Conservation (phyloP, 768 basidiomycete species). For the Xerocomus potaroensis region DNA sequence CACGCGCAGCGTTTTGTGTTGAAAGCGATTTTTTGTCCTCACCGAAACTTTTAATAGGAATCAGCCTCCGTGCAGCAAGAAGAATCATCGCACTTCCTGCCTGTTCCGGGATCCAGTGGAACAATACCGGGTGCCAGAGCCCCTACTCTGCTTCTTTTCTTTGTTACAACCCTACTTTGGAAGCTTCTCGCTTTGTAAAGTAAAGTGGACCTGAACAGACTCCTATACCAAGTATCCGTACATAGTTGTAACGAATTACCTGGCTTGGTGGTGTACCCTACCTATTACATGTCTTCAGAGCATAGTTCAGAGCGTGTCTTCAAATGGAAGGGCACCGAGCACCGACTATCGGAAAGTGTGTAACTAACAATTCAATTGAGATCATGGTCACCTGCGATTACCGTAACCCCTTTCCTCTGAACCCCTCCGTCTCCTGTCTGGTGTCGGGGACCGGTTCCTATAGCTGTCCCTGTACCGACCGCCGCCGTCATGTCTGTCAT, state of each 20-base stretch:
- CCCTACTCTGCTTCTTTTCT: conserved; percentile 21
- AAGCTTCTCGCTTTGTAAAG: conserved; percentile 18
- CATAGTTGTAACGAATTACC: conserved; percentile 1
- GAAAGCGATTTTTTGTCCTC: neutral
- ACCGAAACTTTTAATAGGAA: conserved; percentile 38
- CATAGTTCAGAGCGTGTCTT: neutral
- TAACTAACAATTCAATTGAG: too few relatives aligned
- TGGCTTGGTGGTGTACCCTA: neutral
- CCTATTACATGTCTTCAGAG: neutral
- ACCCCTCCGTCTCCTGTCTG: conserved; percentile 18
- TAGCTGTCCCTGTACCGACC: conserved; percentile 16
- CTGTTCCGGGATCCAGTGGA: conserved; percentile 49
- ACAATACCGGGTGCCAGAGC: conserved; percentile 29
- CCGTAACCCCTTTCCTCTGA: conserved; percentile 23
- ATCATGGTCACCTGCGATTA: conserved; percentile 21
- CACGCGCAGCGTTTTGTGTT: neutral
- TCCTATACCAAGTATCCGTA: neutral
- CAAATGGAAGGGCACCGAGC: neutral
- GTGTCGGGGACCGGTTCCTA: conserved; percentile 24
- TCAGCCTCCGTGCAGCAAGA: conserved; percentile 51
- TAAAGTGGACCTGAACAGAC: neutral
- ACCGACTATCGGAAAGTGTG: too few relatives aligned
- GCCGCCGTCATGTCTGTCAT: conserved; percentile 23
- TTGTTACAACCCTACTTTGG: conserved; percentile 23
- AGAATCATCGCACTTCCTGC: conserved; percentile 54